These are phyloP conservation scores for Chrysanthemum lavandulifolium DNA, from an alignment of 129 eudicot genomes.

Conservation along the genomic window DNA sequence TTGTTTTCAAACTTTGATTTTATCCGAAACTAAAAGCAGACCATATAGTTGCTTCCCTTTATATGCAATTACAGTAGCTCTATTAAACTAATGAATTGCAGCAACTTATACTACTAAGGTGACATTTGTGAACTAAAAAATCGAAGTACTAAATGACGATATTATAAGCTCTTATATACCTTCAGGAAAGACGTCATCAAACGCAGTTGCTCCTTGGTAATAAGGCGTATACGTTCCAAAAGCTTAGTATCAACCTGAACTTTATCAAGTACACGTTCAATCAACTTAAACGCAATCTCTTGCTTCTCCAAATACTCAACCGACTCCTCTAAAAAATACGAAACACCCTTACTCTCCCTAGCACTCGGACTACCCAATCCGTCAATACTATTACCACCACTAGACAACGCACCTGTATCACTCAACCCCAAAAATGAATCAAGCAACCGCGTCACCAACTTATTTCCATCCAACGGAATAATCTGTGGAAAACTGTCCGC, in stretches of 20 bases:
- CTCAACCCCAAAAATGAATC: constrained; percentile 40
- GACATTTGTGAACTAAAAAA: neutral
- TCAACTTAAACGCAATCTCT: constrained; percentile 68
- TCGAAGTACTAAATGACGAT: neutral
- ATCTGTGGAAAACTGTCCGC: constrained; percentile 64
- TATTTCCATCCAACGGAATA: constrained; percentile 60
- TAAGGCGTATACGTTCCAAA: constrained; percentile 65
- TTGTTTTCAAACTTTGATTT: too few species aligned
- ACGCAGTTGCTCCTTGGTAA: constrained; percentile 69
- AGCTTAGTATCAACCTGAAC: constrained; percentile 58
- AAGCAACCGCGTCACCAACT: constrained; percentile 51
- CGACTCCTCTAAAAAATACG: constrained; percentile 64
- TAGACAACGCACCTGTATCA: constrained; percentile 37
- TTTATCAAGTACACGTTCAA: constrained; percentile 60
- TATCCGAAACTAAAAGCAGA: too few species aligned
- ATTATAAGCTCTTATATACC: constrained; percentile 39
- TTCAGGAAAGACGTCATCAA: constrained; percentile 65
- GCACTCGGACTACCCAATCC: constrained; percentile 30
- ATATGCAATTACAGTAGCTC: neutral
- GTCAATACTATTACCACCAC: constrained; percentile 39
- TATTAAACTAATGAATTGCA: neutral
- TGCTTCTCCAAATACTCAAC: constrained; percentile 76
- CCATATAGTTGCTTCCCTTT: neutral
- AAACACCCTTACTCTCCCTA: constrained; percentile 33
- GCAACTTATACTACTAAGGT: neutral